Percentiles rank a stretch among this genome's conserved stretches.
Conservation (phyloP, 306 rosid genomes). For the Notholithocarpus densiflorus region DNA sequence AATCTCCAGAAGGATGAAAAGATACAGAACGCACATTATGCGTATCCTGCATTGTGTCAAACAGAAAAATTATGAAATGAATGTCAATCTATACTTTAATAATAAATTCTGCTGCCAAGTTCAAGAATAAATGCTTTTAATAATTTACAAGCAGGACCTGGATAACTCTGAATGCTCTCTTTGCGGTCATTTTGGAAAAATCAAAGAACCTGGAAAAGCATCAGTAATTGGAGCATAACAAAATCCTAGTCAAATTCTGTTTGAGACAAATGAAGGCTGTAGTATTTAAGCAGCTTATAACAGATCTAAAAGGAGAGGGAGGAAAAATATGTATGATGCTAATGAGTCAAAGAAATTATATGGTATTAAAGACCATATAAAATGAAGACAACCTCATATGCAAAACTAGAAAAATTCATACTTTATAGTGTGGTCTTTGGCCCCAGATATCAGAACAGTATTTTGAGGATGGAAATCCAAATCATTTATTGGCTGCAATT, state of each 20-base stretch:
- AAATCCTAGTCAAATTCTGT: not conserved
- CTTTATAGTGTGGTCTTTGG: constrained; percentile 93
- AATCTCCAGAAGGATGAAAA: constrained; percentile 93
- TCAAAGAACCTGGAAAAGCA: constrained; percentile 72
- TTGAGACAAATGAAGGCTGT: not conserved
- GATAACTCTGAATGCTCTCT: constrained; percentile 87
- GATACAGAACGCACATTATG: constrained; percentile 90
- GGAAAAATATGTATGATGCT: not conserved
- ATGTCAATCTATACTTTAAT: not conserved
- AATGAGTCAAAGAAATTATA: not conserved
- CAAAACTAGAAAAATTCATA: constrained; percentile 31
- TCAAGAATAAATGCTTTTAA: constrained; percentile 20
- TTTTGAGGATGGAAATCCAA: constrained; percentile 94
- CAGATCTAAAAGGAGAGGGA: constrained; percentile 12
- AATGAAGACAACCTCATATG: not conserved
- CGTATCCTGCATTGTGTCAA: constrained; percentile 60
- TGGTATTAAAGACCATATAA: not conserved
- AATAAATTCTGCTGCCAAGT: constrained; percentile 11
- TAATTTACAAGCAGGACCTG: constrained; percentile 53
- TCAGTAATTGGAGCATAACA: not conserved
- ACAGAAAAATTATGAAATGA: constrained; percentile 3
- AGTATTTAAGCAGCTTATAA: constrained; percentile 17
- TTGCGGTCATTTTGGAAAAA: constrained; percentile 74
- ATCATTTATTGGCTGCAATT: constrained; percentile 88
- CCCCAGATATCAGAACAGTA: constrained; percentile 73